Evolutionary conservation across 169 alveolate species (phyloP).

Genomic region (Plasmodium coatneyi): DNA sequence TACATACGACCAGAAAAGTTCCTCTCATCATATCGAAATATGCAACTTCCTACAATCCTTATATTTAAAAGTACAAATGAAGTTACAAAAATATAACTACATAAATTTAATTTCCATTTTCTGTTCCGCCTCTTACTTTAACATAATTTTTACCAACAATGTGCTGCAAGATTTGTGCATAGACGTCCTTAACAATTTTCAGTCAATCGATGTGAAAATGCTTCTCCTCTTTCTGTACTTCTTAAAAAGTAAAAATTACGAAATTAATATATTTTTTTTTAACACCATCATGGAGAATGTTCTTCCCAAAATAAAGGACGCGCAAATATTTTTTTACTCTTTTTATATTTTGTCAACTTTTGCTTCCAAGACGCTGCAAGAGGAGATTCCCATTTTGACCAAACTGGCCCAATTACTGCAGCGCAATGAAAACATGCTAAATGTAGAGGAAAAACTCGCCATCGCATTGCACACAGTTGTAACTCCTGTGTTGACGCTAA

Average conservation of each 20-base stretch:
- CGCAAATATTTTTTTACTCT: not conserved
- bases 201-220: not conserved
- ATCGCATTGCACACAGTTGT: slow-evolving; percentile 21
- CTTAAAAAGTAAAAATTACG: slow-evolving; percentile 39
- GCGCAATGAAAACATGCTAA: not conserved
- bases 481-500: slow-evolving; percentile 23
- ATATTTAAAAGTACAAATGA: slow-evolving; percentile 20
- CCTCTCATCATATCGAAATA: slow-evolving; percentile 5
- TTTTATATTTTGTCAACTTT: slow-evolving; percentile 17
- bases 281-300: slow-evolving; percentile 12
- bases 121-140: slow-evolving; percentile 46
- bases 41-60: slow-evolving; percentile 1
- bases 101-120: slow-evolving; percentile 24
- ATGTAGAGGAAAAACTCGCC: slow-evolving; percentile 24
- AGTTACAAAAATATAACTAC: slow-evolving; percentile 40
- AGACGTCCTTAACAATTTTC: slow-evolving; percentile 49
- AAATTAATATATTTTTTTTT: slow-evolving; percentile 28
- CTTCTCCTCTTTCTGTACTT: slow-evolving; percentile 31
- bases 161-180: slow-evolving; percentile 53
- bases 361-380: slow-evolving; percentile 14
- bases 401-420: not conserved
- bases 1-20: slow-evolving; percentile 25
- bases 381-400: not conserved
- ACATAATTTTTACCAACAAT: slow-evolving; percentile 5
- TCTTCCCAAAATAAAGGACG: slow-evolving; percentile 4